Evolutionary conservation across 75 land plant species (phyloP).

Genomic region (Chamaecyparis obtusa): DNA sequence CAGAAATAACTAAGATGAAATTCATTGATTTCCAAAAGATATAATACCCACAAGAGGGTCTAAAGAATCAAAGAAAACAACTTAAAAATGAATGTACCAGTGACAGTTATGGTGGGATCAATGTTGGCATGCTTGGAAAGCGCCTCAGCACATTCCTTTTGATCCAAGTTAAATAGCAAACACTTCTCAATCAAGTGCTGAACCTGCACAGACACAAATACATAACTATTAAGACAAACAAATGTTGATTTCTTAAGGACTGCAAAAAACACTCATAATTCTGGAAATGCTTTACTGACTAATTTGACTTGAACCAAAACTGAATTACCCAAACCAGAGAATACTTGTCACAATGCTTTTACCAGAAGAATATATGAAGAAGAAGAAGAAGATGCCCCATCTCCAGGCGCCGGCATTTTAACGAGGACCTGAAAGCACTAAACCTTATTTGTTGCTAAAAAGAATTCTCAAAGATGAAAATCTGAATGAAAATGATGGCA

Average conservation of each 20-base stretch:
- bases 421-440: too few species aligned
- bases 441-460: not conserved
- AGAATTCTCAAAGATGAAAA: not conserved
- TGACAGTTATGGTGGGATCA: conserved; percentile 27
- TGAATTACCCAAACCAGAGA: too few species aligned
- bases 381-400: not conserved
- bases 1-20: too few species aligned
- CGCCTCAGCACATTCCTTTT: conserved; percentile 33
- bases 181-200: conserved; percentile 42
- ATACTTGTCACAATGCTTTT: not conserved
- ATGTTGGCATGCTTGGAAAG: conserved; percentile 36
- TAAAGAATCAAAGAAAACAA: not conserved
- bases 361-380: conserved; percentile 2
- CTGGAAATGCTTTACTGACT: too few species aligned
- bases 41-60: too few species aligned
- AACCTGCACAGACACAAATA: conserved; percentile 18
- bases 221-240: too few species aligned
- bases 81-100: conserved; percentile 11
- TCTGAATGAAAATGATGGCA: not conserved
- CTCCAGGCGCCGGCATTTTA: not conserved
- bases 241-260: too few species aligned
- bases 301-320: too few species aligned
- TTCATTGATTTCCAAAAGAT: not conserved
- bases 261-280: too few species aligned
- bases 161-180: conserved; percentile 30